Evolutionary conservation across 2,329 filamentous ascomycete species (phyloP).

Genomic region (Fusarium sp.): DNA sequence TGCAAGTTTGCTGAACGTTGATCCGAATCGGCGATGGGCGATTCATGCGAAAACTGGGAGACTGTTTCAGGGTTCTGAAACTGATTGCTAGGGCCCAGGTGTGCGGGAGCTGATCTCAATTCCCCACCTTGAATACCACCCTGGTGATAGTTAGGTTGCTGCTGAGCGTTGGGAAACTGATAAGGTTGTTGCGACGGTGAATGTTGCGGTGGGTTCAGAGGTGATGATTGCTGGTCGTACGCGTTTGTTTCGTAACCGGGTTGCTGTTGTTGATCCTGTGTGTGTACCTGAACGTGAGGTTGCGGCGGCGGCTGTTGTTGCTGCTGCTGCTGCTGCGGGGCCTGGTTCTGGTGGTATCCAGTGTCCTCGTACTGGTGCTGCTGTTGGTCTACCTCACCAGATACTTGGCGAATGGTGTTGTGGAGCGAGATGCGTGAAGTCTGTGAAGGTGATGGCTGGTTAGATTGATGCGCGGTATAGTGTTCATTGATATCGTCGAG

Average conservation of each 20-base stretch:
- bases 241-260: slow-evolving; percentile 53
- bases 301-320: slow-evolving; percentile 39
- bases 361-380: slow-evolving; percentile 64
- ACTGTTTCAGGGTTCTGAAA: slow-evolving; percentile 70
- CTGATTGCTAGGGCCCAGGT: slow-evolving; percentile 52
- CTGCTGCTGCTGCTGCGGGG: slow-evolving; percentile 51
- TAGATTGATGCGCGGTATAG: slow-evolving; percentile 57
- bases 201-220: slow-evolving; percentile 41
- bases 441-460: slow-evolving; percentile 59
- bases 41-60: slow-evolving; percentile 75
- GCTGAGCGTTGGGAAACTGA: slow-evolving; percentile 53
- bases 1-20: slow-evolving; percentile 59
- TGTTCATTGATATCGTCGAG: slow-evolving; percentile 59
- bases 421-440: slow-evolving; percentile 55
- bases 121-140: slow-evolving; percentile 53
- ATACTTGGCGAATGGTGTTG: slow-evolving; percentile 65
- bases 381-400: slow-evolving; percentile 60
- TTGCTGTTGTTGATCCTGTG: slow-evolving; percentile 53
- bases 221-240: slow-evolving; percentile 56
- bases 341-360: slow-evolving; percentile 57
- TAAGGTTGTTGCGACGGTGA: slow-evolving; percentile 42
- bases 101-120: slow-evolving; percentile 55
- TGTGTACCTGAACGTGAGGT: slow-evolving; percentile 39
- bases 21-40: slow-evolving; percentile 67
- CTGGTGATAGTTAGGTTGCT: slow-evolving; percentile 51